A percentile compares a stretch with the other conserved stretches of the same genome.
phyloP scores from a whole-genome alignment of 1,284 basidiomycete species.

The Sporisorium graminicola region DNA sequence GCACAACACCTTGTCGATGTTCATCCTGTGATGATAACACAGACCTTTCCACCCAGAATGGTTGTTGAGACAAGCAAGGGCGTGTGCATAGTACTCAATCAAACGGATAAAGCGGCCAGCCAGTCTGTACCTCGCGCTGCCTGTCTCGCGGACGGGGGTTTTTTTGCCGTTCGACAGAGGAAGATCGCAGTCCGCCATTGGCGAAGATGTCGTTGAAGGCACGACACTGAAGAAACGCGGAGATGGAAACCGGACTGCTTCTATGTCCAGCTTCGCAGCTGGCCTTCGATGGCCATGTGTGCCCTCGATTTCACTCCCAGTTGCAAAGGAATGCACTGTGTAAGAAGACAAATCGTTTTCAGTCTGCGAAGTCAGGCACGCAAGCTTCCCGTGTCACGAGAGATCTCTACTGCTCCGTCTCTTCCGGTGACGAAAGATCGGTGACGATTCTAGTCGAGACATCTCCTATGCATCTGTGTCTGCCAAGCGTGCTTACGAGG shows the following conservation, averaged over 20 bases:
- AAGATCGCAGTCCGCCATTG: background rate
- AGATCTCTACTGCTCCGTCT: background rate
- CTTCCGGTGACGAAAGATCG: background rate
- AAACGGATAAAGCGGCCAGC: too few species aligned
- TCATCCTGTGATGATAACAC: too few species aligned
- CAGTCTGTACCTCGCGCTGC: background rate
- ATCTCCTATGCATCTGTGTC: background rate
- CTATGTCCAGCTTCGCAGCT: slow-evolving; percentile 19
- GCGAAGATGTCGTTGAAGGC: too few species aligned
- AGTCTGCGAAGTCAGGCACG: background rate
- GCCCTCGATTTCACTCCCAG: background rate
- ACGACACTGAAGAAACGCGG: background rate
- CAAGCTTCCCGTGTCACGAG: background rate
- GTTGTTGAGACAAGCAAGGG: too few species aligned
- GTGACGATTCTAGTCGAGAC: background rate
- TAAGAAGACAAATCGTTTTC: background rate
- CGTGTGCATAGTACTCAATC: too few species aligned
- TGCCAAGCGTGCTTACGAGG: too few species aligned
- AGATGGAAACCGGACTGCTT: slow-evolving; percentile 10
- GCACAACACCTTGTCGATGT: too few species aligned
- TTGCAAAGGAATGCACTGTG: background rate
- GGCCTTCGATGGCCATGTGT: background rate
- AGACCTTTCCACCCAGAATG: too few species aligned
- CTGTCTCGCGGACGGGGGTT: too few species aligned
- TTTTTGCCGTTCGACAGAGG: background rate